Conservation (phyloP, 116 monocot genomes). For the Papilionanthe hybrid region DNA sequence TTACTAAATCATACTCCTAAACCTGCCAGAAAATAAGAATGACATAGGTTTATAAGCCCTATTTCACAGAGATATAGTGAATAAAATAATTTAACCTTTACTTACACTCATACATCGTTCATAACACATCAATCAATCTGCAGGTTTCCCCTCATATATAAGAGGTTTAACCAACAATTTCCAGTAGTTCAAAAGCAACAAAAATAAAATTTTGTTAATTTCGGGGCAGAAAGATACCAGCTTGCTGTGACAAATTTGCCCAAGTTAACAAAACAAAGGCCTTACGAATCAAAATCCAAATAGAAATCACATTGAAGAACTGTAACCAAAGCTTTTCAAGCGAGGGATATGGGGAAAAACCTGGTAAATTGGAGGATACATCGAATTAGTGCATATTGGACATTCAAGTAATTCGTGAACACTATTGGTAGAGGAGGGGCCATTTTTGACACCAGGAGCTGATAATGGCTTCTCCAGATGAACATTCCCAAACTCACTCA, state of each 20-base stretch:
- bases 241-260: neutral
- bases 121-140: neutral
- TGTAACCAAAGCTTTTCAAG: neutral
- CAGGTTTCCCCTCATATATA: neutral
- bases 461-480: constrained; percentile 9
- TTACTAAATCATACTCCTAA: neutral
- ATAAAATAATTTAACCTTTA: neutral
- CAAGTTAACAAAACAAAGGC: neutral
- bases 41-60: neutral
- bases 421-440: constrained; percentile 13
- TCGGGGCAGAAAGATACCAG: too few relatives aligned
- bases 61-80: neutral
- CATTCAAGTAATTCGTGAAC: constrained; percentile 29
- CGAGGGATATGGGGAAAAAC: constrained; percentile 1
- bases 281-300: neutral
- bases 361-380: constrained; percentile 39
- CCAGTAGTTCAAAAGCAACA: neutral
- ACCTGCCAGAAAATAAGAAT: neutral
- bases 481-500: constrained; percentile 13
- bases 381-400: constrained; percentile 23
- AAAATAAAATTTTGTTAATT: neutral
- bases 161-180: neutral
- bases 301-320: neutral
- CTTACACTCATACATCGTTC: neutral
- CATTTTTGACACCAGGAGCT: constrained; percentile 5